Evolutionary conservation across 257 asterid species (phyloP).

Genomic region (Avicennia marina): DNA sequence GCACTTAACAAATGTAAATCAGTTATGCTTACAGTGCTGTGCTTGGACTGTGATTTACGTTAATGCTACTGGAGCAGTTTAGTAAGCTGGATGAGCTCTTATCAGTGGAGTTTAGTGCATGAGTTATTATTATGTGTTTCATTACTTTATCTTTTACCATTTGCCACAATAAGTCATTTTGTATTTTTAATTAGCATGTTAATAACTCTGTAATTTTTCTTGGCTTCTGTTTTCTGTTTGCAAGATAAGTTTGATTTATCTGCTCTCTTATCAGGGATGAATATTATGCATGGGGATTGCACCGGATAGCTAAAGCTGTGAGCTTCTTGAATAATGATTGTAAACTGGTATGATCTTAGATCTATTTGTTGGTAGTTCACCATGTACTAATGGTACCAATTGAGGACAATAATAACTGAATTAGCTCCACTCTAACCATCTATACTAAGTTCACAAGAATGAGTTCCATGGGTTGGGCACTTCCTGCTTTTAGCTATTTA

Average conservation of each 20-base stretch:
- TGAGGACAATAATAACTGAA: conserved; percentile 11
- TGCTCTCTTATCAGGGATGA: conserved; percentile 63
- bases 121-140: neutral
- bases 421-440: conserved; percentile 4
- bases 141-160: neutral
- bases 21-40: no score
- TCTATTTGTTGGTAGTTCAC: conserved; percentile 1
- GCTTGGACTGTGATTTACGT: no score
- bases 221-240: no score
- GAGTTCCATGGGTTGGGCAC: conserved; percentile 1
- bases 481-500: conserved; percentile 15
- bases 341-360: conserved; percentile 55
- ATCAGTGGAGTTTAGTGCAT: no score
- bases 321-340: conserved; percentile 98
- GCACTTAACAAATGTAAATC: no score
- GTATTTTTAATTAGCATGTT: conserved; percentile 12
- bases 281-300: conserved; percentile 95
- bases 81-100: conserved; percentile 5
- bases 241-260: no score
- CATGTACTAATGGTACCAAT: conserved; percentile 4
- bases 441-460: conserved; percentile 10
- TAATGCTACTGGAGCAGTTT: neutral
- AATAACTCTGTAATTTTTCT: no score
- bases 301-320: conserved; percentile 98
- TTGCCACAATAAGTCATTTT: neutral